These are phyloP conservation scores for Penicillium atrosanguineum DNA, from an alignment of 495 filamentous ascomycete genomes.

Conservation along the genomic window DNA sequence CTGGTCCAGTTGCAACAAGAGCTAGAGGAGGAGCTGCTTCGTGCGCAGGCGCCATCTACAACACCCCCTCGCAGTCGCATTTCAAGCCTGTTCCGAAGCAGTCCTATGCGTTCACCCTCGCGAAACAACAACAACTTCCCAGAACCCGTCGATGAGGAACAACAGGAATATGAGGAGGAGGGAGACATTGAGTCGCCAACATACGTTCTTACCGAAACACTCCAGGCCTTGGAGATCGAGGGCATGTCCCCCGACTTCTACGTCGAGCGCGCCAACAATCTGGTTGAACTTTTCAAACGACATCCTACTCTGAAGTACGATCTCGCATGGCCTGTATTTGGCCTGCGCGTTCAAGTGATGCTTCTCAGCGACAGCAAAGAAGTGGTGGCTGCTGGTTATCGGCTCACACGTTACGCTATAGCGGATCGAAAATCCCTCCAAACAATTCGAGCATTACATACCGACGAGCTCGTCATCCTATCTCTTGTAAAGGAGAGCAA, in stretches of 20 bases:
- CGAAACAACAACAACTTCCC: slow-evolving; percentile 47
- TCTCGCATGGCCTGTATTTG: slow-evolving; percentile 91
- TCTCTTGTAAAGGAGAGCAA: slow-evolving; percentile 94
- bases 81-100: slow-evolving; percentile 65
- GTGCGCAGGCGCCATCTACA: slow-evolving; percentile 58
- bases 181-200: slow-evolving; percentile 81
- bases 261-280: slow-evolving; percentile 81
- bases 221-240: slow-evolving; percentile 82
- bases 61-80: slow-evolving; percentile 67
- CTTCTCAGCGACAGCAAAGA: slow-evolving; percentile 92
- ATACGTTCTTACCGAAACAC: slow-evolving; percentile 79
- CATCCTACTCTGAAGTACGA: slow-evolving; percentile 95
- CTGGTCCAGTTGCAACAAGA: slow-evolving; percentile 78
- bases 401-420: slow-evolving; percentile 89
- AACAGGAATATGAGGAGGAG: slow-evolving; percentile 52
- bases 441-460: slow-evolving; percentile 82
- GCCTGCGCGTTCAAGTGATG: slow-evolving; percentile 88
- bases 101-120: slow-evolving; percentile 62
- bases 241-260: slow-evolving; percentile 93
- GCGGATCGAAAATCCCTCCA: slow-evolving; percentile 86
- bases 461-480: slow-evolving; percentile 86
- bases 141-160: slow-evolving; percentile 43
- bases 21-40: slow-evolving; percentile 70
- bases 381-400: slow-evolving; percentile 90
- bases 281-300: slow-evolving; percentile 89